Evolutionary conservation across 2,329 filamentous ascomycete species (phyloP), one percentile per base, ranked within the genome.

Genomic region (Monilinia aucupariae): DNA sequence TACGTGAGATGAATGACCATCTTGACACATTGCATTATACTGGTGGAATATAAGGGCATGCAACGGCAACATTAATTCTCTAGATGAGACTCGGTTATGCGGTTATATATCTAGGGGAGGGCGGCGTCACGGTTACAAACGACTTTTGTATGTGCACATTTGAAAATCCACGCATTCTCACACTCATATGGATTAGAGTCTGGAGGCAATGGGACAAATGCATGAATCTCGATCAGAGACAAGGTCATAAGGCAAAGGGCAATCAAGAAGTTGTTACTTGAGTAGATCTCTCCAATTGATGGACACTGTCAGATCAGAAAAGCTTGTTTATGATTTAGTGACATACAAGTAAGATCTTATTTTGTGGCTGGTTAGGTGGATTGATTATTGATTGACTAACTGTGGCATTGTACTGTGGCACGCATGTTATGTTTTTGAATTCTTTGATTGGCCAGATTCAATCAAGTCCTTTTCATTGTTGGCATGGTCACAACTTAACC

Each of bases 1-100:
- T 74, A 74, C 64, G 73, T 74, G 66, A 72, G 72, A 71, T 74
- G 66, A 72, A 41, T 9, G 30, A 15, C 39, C 27, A 52, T 34
- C 27, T n/a, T 53, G 34, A 20, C 32, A 34, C 48, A 51, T 60
- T 60, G 47, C 34, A 48, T 47, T n/a, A 34, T 13, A 34, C 25
- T 15, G 37, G 37, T 39, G 37, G 37, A 39, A 39, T 37, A 17
- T 9, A 55, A 10, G 2, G 20, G 41, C 17, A 45, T 34, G 13
- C 27, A 47, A 34, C 43, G 3, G 22, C 15, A 51, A 27, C n/a
- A 39, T 37, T n/a, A 30, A 37, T 37, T n/a, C n/a, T 51, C 47
- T 22, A 27, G 45, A 34, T 45, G 56, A 39, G 34, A 59, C 32
- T 51, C 30, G 30, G 12, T 27, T 30, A 49, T 59, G 25, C n/a